phyloP scores from a whole-genome alignment of 495 filamentous ascomycete species.

The Tuber melanosporum region DNA sequence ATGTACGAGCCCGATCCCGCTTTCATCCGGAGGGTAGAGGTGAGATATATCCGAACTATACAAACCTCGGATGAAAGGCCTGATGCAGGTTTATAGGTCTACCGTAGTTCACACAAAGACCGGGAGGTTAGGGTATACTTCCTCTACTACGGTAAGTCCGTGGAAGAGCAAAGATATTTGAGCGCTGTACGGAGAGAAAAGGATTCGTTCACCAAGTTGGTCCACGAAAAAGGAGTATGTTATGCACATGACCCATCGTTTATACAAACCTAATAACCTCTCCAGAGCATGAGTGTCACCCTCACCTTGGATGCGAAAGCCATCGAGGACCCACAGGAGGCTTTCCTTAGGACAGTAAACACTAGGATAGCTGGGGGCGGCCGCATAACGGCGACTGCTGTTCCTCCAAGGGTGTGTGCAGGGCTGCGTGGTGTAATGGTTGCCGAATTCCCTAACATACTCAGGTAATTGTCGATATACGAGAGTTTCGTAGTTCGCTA shows the following conservation, averaged over 20 bases:
- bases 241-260: not conserved
- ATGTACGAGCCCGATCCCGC: constrained; percentile 98
- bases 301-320: constrained; percentile 65
- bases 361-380: constrained; percentile 95
- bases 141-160: constrained; percentile 87
- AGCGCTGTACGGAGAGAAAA: constrained; percentile 85
- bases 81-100: constrained; percentile 53
- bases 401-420: constrained; percentile 66
- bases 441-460: not conserved
- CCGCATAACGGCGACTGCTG: constrained; percentile 73
- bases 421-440: not conserved
- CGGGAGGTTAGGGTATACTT: constrained; percentile 89
- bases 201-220: constrained; percentile 86
- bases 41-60: constrained; percentile 12
- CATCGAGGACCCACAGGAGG: constrained; percentile 77
- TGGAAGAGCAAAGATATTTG: constrained; percentile 93
- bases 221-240: constrained; percentile 75
- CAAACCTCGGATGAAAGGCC: not conserved
- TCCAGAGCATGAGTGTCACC: constrained; percentile 73
- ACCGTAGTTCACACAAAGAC: constrained; percentile 85
- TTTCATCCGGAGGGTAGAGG: constrained; percentile 86
- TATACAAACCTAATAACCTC: constrained; percentile 17
- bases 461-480: constrained; percentile 76
- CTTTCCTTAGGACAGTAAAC: constrained; percentile 90
- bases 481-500: constrained; percentile 88